Conservation (phyloP, 768 basidiomycete species). For the Rickenella mellea region DNA sequence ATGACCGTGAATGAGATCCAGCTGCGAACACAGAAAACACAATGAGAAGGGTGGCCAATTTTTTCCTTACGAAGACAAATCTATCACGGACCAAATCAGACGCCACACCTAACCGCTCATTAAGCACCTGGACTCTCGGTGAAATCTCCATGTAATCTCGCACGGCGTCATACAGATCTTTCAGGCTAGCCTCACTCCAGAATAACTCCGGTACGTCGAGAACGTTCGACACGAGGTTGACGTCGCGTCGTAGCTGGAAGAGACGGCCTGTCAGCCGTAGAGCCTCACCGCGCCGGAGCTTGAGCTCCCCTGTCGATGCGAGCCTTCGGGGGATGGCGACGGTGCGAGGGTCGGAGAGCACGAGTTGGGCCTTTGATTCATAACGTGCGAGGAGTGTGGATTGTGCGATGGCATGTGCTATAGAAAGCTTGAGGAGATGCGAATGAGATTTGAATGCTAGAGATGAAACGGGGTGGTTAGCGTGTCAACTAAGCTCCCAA, state of each 20-base stretch:
- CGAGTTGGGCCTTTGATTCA: constrained; percentile 67
- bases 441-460: constrained; percentile 87
- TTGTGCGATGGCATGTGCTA: constrained; percentile 90
- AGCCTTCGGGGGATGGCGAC: constrained; percentile 79
- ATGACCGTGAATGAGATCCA: constrained; percentile 90
- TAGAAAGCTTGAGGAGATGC: constrained; percentile 84
- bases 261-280: constrained; percentile 78
- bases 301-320: constrained; percentile 65
- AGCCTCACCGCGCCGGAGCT: constrained; percentile 71
- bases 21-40: constrained; percentile 35
- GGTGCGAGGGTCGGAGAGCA: constrained; percentile 69
- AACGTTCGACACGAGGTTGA: constrained; percentile 88
- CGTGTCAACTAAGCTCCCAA: background rate
- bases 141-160: constrained; percentile 93
- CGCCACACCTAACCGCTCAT: constrained; percentile 80
- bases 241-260: constrained; percentile 82
- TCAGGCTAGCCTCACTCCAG: constrained; percentile 88
- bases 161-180: constrained; percentile 84
- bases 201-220: constrained; percentile 91
- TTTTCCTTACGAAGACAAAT: constrained; percentile 2
- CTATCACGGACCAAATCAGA: constrained; percentile 68
- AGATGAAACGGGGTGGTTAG: background rate
- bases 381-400: constrained; percentile 87
- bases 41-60: constrained; percentile 1
- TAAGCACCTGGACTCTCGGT: constrained; percentile 71